Percentiles rank a stretch among this genome's conserved stretches.
phyloP scores from a whole-genome alignment of 1,284 basidiomycete genomes.

The Chalciporus sp. region DNA sequence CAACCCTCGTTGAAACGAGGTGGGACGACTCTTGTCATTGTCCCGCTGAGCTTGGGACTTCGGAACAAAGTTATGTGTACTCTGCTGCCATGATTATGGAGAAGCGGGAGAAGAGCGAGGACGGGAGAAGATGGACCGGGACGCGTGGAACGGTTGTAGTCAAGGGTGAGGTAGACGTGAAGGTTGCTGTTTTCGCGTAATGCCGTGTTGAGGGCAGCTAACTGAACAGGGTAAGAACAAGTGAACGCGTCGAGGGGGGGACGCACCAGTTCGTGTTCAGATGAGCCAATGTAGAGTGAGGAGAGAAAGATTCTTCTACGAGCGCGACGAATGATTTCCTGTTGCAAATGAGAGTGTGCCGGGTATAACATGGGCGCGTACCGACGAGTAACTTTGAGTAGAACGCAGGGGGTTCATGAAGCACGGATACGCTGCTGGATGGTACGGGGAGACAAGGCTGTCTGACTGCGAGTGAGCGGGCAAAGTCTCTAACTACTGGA shows the following conservation, averaged over 20 bases:
- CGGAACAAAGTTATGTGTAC: slow-evolving; percentile 83
- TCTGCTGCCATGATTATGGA: slow-evolving; percentile 71
- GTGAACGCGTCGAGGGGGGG: slow-evolving; percentile 1
- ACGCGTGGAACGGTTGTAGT: slow-evolving; percentile 91
- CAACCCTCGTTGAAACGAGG: slow-evolving; percentile 97
- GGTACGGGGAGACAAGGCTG: slow-evolving; percentile 44
- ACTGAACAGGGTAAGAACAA: slow-evolving; percentile 43
- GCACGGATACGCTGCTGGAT: slow-evolving; percentile 38
- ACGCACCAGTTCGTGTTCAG: slow-evolving; percentile 69
- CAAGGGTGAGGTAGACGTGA: slow-evolving; percentile 77
- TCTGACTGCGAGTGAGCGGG: slow-evolving; percentile 35
- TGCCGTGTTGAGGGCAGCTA: slow-evolving; percentile 64
- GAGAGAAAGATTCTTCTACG: slow-evolving; percentile 82
- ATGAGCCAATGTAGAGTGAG: slow-evolving; percentile 79
- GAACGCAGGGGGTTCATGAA: slow-evolving; percentile 42
- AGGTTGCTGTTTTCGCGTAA: slow-evolving; percentile 64
- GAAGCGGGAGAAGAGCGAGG: slow-evolving; percentile 71
- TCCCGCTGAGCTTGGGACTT: slow-evolving; percentile 81
- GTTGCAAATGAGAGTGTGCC: background rate
- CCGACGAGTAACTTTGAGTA: slow-evolving; percentile 42
- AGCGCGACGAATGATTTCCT: slow-evolving; percentile 79
- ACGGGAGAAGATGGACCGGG: slow-evolving; percentile 78
- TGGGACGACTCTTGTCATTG: slow-evolving; percentile 80
- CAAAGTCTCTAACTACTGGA: slow-evolving; percentile 41
- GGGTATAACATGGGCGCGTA: background rate